A percentile compares a stretch with the other conserved stretches of the same genome.
Evolutionary conservation across 148 eudicot species (phyloP).

Genomic region (Dysphania ambrosioides): DNA sequence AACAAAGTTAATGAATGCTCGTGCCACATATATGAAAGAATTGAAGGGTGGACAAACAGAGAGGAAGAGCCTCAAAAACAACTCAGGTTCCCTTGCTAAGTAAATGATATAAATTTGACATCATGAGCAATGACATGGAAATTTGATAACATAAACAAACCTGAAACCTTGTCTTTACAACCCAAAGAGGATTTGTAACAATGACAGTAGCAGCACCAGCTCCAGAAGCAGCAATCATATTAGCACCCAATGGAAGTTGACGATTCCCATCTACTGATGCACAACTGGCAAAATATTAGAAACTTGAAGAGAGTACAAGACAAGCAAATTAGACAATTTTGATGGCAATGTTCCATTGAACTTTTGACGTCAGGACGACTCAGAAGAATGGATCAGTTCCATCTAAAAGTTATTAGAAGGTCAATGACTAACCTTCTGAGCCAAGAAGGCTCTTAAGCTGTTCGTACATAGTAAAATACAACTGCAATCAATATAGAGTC

Average conservation of each 20-base stretch:
- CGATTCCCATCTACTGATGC: constrained; percentile 58
- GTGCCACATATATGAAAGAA: background rate
- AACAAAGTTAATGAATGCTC: background rate
- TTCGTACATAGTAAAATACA: constrained; percentile 86
- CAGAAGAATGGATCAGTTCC: background rate
- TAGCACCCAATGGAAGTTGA: constrained; percentile 85
- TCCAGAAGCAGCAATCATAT: constrained; percentile 94
- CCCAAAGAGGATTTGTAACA: constrained; percentile 97
- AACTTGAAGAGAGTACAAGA: constrained; percentile 17
- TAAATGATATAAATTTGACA: background rate
- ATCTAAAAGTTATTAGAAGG: background rate
- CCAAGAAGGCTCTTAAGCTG: constrained; percentile 72
- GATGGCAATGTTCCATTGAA: background rate
- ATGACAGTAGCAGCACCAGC: constrained; percentile 92
- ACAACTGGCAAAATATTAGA: constrained; percentile 24
- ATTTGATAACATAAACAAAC: constrained; percentile 33
- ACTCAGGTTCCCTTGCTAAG: background rate
- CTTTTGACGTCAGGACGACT: background rate
- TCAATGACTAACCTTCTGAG: constrained; percentile 66
- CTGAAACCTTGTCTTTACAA: constrained; percentile 94
- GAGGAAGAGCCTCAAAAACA: no score
- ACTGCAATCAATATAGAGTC: constrained; percentile 41
- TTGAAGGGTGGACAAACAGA: background rate
- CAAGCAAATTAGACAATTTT: background rate
- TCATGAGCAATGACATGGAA: background rate